A percentile compares a stretch with the other conserved stretches of the same genome.
Conservation (phyloP, 139 green algal genomes). For the Closterium sp. region DNA sequence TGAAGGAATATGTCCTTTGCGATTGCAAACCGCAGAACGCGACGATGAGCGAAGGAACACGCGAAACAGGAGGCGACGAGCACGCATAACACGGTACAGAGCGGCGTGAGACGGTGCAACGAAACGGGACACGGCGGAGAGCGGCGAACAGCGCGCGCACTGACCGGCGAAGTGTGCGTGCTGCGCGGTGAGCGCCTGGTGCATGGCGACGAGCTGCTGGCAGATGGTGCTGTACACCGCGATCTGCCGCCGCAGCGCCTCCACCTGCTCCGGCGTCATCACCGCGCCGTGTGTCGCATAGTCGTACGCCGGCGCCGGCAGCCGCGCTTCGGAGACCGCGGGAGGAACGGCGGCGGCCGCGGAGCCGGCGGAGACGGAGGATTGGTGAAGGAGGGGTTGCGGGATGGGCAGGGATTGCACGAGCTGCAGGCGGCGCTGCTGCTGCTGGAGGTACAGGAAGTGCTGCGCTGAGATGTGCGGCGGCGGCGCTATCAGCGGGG, state of each 20-base stretch:
- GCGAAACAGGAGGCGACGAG: not conserved
- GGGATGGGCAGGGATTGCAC: not conserved
- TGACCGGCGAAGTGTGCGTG: not conserved
- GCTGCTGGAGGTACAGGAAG: not conserved
- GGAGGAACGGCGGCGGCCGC: not conserved
- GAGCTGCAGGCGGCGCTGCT: not conserved
- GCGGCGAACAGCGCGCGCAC: not conserved
- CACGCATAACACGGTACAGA: not conserved
- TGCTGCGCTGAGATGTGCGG: not conserved
- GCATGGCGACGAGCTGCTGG: slow-evolving; percentile 17
- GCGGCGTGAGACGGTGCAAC: not conserved
- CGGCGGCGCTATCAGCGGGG: not conserved
- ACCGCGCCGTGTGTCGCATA: slow-evolving; percentile 6
- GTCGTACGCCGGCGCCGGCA: slow-evolving; percentile 19
- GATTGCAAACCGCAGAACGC: not conserved
- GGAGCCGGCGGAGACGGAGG: not conserved
- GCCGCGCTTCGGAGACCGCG: not conserved
- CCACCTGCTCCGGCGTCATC: slow-evolving; percentile 24
- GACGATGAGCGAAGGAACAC: not conserved
- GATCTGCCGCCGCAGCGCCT: slow-evolving; percentile 11
- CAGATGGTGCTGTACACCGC: slow-evolving; percentile 16
- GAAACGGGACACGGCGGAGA: not conserved
- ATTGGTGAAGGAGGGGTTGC: not conserved
- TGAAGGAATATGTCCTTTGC: not conserved
- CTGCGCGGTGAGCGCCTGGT: slow-evolving; percentile 2